These are phyloP conservation scores for Linderina pennispora DNA, from an alignment of 192 early-diverging fungal species.

Conservation along the genomic window DNA sequence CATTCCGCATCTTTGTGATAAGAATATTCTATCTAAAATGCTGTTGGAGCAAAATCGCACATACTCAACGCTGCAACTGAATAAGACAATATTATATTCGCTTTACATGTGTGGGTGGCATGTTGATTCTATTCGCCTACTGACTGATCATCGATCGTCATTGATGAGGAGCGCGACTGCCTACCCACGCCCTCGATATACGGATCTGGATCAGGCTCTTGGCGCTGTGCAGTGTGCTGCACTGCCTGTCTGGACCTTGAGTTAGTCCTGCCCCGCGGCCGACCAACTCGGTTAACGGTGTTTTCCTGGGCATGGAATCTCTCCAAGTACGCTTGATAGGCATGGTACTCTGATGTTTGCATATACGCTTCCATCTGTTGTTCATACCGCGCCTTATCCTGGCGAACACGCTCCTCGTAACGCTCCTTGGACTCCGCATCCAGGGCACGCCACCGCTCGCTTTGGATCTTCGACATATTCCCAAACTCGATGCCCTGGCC, in stretches of 20 bases:
- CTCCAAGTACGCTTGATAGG: conserved; percentile 38
- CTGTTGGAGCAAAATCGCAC: too few relatives aligned
- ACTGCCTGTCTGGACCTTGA: conserved; percentile 23
- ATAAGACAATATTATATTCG: too few relatives aligned
- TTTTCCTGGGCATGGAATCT: conserved; percentile 42
- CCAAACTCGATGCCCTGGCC: conserved; percentile 38
- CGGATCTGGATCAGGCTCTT: conserved; percentile 1
- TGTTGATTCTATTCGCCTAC: too few relatives aligned
- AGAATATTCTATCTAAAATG: too few relatives aligned
- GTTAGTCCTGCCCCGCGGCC: conserved; percentile 34
- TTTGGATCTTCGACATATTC: conserved; percentile 48
- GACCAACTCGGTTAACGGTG: conserved; percentile 43
- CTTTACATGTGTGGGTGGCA: too few relatives aligned
- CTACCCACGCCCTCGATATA: too few relatives aligned
- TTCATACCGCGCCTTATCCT: conserved; percentile 38
- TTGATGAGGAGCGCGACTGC: too few relatives aligned
- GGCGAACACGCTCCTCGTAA: conserved; percentile 26
- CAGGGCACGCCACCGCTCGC: conserved; percentile 39
- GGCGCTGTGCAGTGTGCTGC: too few relatives aligned
- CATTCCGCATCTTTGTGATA: too few relatives aligned
- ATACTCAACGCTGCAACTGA: too few relatives aligned
- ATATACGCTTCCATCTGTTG: conserved; percentile 32
- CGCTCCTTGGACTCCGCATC: conserved; percentile 9
- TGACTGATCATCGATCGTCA: too few relatives aligned
- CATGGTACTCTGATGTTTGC: conserved; percentile 30